Conservation (phyloP, 495 filamentous ascomycete genomes). For the Choiromyces venosus region DNA sequence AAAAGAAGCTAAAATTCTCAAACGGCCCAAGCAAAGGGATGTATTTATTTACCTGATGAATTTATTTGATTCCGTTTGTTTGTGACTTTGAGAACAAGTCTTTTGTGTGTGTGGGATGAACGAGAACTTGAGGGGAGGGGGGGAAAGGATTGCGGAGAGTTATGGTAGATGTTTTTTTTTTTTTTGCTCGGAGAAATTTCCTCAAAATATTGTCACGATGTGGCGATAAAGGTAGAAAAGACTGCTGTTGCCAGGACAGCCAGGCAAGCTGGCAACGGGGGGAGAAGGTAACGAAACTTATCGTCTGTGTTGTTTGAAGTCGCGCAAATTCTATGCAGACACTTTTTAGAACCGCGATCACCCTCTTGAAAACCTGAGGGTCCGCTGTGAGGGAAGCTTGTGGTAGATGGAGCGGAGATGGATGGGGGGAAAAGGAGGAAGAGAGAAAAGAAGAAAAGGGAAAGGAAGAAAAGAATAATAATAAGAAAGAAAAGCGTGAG, state of each 20-base stretch:
- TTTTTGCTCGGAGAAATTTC: slow-evolving; percentile 20
- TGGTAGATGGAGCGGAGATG: slow-evolving; percentile 37
- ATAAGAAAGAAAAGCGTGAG: slow-evolving; percentile 17
- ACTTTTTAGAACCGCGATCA: slow-evolving; percentile 41
- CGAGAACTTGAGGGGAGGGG: not conserved
- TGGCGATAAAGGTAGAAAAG: slow-evolving; percentile 33
- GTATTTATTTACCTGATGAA: not conserved
- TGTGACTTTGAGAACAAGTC: not conserved
- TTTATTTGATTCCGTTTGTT: not conserved
- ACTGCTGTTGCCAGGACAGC: slow-evolving; percentile 43
- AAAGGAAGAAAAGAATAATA: slow-evolving; percentile 27
- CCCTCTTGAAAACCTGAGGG: slow-evolving; percentile 41
- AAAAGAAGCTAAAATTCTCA: not conserved
- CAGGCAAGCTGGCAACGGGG: slow-evolving; percentile 42
- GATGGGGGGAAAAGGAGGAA: slow-evolving; percentile 28
- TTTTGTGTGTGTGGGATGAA: not conserved
- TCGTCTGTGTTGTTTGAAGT: slow-evolving; percentile 23
- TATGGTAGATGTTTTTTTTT: slow-evolving; percentile 19
- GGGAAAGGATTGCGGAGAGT: slow-evolving; percentile 6
- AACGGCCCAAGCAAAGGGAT: not conserved
- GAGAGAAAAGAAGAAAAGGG: slow-evolving; percentile 30
- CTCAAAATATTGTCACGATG: slow-evolving; percentile 6
- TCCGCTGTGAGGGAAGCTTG: slow-evolving; percentile 38
- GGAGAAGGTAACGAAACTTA: slow-evolving; percentile 43
- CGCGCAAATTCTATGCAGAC: slow-evolving; percentile 36